phyloP scores from a whole-genome alignment of 169 alveolate genomes.

The Eimeria tenella region DNA sequence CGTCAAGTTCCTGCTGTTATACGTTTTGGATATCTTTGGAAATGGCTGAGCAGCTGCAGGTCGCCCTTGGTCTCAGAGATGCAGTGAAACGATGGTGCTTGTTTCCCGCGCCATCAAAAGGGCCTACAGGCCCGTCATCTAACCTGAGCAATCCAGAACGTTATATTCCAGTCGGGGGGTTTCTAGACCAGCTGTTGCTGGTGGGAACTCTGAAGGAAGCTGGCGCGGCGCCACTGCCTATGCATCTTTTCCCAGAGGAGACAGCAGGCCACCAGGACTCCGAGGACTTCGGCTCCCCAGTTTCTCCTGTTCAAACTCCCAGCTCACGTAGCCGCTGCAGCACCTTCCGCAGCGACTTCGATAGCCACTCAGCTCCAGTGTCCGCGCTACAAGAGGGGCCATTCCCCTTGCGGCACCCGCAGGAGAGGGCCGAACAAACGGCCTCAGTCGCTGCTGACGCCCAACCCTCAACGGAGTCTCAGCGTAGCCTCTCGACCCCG shows the following conservation, averaged over 20 bases:
- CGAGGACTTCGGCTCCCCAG: background rate
- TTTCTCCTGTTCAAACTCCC: background rate
- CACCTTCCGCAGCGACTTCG: constrained; percentile 16
- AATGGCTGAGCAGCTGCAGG: constrained; percentile 61
- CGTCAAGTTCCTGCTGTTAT: too few species aligned
- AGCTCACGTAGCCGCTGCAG: background rate
- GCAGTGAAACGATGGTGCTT: constrained; percentile 48
- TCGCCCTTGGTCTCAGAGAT: constrained; percentile 37
- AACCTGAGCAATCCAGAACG: too few species aligned
- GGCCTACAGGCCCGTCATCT: too few species aligned
- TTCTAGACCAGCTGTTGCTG: constrained; percentile 55
- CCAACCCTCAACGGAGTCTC: too few species aligned
- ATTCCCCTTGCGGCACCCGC: too few species aligned
- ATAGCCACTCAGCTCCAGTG: too few species aligned
- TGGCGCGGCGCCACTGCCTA: constrained; percentile 1
- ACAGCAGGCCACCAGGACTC: background rate
- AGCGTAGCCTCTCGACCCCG: too few species aligned
- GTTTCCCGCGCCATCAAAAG: background rate
- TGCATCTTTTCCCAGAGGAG: constrained; percentile 13
- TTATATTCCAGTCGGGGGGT: background rate
- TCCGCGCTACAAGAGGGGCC: background rate
- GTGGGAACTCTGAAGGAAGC: background rate
- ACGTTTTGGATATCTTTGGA: background rate
- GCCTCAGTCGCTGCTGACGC: too few species aligned
- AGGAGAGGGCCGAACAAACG: too few species aligned